These are phyloP conservation scores for Taxillus chinensis DNA, from an alignment of 164 flowering plant genomes.

Conservation along the genomic window DNA sequence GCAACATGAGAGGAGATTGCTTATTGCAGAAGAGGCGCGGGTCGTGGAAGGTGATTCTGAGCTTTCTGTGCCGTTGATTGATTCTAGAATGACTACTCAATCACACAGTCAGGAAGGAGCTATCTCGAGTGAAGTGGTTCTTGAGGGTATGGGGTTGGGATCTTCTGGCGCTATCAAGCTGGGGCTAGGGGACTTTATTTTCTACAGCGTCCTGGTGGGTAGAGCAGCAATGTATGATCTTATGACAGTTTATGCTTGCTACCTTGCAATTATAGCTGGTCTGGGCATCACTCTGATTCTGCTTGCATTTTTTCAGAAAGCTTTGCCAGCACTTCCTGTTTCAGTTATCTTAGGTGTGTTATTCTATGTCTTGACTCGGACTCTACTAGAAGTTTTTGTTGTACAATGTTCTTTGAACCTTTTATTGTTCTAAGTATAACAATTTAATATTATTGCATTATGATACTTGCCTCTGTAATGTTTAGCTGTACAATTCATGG, in stretches of 20 bases:
- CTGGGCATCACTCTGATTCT: conserved; percentile 82
- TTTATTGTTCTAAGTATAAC: conserved; percentile 66
- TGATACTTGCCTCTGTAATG: neutral
- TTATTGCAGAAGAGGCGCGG: conserved; percentile 35
- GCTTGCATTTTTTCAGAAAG: conserved; percentile 76
- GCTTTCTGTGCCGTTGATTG: conserved; percentile 54
- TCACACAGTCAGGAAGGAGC: conserved; percentile 17
- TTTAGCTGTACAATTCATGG: no score
- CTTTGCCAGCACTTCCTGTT: conserved; percentile 96
- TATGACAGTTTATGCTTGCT: conserved; percentile 96
- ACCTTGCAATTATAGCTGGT: conserved; percentile 93
- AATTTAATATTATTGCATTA: neutral
- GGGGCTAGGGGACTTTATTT: conserved; percentile 92
- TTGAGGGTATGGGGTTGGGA: conserved; percentile 88
- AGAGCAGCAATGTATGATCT: conserved; percentile 96
- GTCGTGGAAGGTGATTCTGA: conserved; percentile 22
- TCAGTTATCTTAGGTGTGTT: conserved; percentile 78
- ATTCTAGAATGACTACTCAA: conserved; percentile 17
- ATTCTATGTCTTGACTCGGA: conserved; percentile 69
- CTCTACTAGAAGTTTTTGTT: conserved; percentile 69
- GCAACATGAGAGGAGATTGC: conserved; percentile 22
- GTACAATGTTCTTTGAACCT: conserved; percentile 73
- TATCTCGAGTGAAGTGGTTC: conserved; percentile 24
- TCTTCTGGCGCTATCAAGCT: conserved; percentile 90
- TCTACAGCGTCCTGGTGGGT: conserved; percentile 94